Evolutionary conservation across 2,329 filamentous ascomycete species (phyloP), one percentile per base, ranked within the genome.

Genomic region (Cladosporium sp.): DNA sequence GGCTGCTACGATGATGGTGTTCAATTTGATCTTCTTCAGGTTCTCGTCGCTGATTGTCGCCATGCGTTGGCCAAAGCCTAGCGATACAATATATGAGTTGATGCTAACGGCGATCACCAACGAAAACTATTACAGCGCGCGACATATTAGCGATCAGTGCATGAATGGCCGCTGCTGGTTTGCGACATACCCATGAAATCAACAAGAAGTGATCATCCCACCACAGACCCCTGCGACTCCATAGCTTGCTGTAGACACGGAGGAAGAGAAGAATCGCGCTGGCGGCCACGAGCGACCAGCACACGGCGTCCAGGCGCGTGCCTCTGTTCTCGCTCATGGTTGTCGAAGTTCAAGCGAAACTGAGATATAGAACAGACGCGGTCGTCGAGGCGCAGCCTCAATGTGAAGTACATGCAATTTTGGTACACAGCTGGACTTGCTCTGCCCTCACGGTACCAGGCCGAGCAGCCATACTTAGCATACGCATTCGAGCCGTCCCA

Each of bases 171-270:
- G 10, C 5, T 46, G 39, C 18, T 6, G n/a, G 28, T 16, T 30
- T 54, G 51, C 3, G 23, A 63, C 60, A 23, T 43, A 63, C 60
- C 60, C 60, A 63, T 30, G 60, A 63, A 23, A 63, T 56, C 32
- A 63, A 43, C 49, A 63, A 46, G 23, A 63, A 63, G 49, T 63
- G 60, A 43, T 63, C 60, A 43, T 63, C 60, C 60, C 60, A 63
- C 60, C 60, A 63, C 11, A 63, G 60, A 25, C 60, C 60, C 49
- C 25, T 63, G 34, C 48, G 48, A 43, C 60, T 36, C 60, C 60
- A 56, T 56, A 63, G 16, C 26, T 63, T 63, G 60, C 60, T 54
- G 60, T 56, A 63, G 13, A 63, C 36, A 16, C 60, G 60, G 21
- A 63, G 34, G 18, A 46, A 54, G 8, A 63, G 60, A 5, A 63